Percentiles rank a stretch among this genome's conserved stretches.
These are phyloP conservation scores for Beauveria bassiana DNA, from an alignment of 2,329 filamentous ascomycete species.

Conservation along the genomic window DNA sequence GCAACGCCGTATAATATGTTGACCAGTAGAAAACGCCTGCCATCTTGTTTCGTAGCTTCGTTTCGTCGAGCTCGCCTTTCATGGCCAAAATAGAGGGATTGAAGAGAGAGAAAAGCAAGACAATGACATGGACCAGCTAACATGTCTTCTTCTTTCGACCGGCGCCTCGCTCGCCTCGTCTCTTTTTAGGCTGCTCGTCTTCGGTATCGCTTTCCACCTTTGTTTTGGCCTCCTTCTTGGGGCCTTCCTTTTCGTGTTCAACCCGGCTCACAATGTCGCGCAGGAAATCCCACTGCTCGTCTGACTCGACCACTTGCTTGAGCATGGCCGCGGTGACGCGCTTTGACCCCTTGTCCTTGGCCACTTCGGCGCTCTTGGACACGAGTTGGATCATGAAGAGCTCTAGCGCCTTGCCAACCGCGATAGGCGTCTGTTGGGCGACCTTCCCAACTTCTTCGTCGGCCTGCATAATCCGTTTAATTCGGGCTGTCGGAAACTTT, in stretches of 20 bases:
- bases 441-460: constrained; percentile 99
- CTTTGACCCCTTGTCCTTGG: constrained; percentile 75
- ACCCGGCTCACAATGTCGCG: constrained; percentile 85
- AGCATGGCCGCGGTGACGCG: constrained; percentile 85
- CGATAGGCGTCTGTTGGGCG: constrained; percentile 92
- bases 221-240: constrained; percentile 31
- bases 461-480: constrained; percentile 99
- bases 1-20: background rate
- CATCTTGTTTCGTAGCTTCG: background rate
- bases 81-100: background rate
- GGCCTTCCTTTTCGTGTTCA: constrained; percentile 46
- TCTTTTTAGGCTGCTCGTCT: constrained; percentile 37
- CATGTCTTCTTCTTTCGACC: constrained; percentile 36
- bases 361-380: constrained; percentile 77
- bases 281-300: constrained; percentile 92
- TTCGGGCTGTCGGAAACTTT: constrained; percentile 93
- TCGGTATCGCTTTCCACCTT: constrained; percentile 49
- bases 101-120: background rate
- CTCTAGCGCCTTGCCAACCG: constrained; percentile 90
- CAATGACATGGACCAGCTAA: background rate
- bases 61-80: background rate
- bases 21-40: background rate
- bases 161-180: constrained; percentile 24
- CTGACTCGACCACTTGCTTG: constrained; percentile 79
- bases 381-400: constrained; percentile 97